Conservation (phyloP, 768 basidiomycete species). For the Mycena filopes region DNA sequence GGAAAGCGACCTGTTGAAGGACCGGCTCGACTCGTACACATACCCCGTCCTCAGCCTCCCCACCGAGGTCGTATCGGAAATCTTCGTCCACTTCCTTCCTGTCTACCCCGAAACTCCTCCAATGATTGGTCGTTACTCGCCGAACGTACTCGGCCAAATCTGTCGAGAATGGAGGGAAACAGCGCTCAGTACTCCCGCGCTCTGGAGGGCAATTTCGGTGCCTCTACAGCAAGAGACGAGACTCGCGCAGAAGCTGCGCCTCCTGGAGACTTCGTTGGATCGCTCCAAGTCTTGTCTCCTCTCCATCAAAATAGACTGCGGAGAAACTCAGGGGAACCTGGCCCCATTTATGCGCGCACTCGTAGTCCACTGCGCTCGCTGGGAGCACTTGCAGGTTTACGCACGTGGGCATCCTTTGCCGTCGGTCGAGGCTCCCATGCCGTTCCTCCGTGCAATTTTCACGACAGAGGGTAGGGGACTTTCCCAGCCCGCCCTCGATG, state of each 20-base stretch:
- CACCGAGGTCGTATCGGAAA: background rate
- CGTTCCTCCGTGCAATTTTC: background rate
- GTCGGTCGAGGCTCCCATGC: background rate
- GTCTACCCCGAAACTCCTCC: background rate
- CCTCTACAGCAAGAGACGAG: background rate
- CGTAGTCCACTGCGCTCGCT: background rate
- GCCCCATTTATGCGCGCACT: background rate
- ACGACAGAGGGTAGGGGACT: background rate
- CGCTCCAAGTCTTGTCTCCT: background rate
- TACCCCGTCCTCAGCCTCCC: slow-evolving; percentile 7
- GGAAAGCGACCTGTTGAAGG: background rate
- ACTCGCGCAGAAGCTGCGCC: background rate
- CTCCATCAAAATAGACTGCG: background rate
- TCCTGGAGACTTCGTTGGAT: background rate
- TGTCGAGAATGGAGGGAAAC: background rate
- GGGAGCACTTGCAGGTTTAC: background rate
- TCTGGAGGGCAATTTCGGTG: background rate
- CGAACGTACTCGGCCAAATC: background rate
- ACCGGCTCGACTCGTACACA: background rate
- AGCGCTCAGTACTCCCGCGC: background rate
- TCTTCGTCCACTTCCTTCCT: background rate
- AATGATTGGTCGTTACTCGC: background rate
- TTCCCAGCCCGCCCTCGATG: background rate
- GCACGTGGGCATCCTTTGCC: background rate
- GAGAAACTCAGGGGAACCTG: no score